Evolutionary conservation across 352 stramenopile genomes (phyloP), one percentile per base, ranked within the genome.

Genomic region (Phytophthora sp.): DNA sequence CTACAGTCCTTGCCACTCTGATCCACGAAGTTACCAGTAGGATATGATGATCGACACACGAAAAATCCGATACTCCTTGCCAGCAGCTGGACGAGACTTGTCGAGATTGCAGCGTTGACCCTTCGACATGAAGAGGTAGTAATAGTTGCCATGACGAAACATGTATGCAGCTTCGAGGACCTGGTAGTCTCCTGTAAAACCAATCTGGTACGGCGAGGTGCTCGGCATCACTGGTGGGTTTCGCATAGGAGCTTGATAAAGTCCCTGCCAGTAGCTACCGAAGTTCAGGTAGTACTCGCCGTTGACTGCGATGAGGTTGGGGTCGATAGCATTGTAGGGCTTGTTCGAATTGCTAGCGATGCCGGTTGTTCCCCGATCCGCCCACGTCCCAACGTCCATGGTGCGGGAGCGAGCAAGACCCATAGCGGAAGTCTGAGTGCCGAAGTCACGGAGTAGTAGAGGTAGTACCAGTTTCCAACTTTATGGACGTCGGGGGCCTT

Each of bases 401-500:
- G 74, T 86, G 30, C 61, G 66, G 1, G 76, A 86, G 2, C 50
- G 71, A 1, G 77, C 69, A 5, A 83, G 38, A 30, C 77, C 77
- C n/a, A 86, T 75, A 15, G 77, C 77, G 1, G 77, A n/a, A 86
- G 30, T 71, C 38, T 88, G 68, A 0, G 54, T 57, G 5, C 76
- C 74, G 17, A 88, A 82, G 11, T 84, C 12, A 88, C 78, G 3
- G 76, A 76, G 62, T 84, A 88, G 66, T 86, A 83, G 12, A 85
- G 46, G 51, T 86, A 86, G 71, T 82, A 88, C 27, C 42, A 65
- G 52, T 82, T 61, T 6, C 70, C 78, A 12, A 88, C 37, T 37
- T 81, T 73, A 51, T 68, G 48, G 9, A 88, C 76, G 9, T 84
- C 73, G 2, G 75, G 76, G 13, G 76, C 76, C 64, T 77, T 53